phyloP scores from a whole-genome alignment of 192 early-diverging fungal species.

The Oehlia diaphana region DNA sequence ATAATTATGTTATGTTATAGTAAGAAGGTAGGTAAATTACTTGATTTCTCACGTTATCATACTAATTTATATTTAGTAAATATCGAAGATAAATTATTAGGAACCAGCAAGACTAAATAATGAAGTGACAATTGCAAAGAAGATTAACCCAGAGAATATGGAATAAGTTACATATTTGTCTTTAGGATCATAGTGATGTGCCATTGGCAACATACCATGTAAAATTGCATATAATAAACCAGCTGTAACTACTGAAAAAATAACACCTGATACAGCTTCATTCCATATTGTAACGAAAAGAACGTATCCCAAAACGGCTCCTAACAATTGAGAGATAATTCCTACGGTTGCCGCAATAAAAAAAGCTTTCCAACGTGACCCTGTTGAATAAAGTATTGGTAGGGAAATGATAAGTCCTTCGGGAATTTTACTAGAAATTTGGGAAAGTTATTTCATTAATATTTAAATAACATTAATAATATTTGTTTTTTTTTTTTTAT shows the following conservation, averaged over 20 bases:
- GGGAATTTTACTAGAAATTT: constrained; percentile 18
- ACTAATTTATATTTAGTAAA: no score
- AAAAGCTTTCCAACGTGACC: constrained; percentile 15
- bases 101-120: constrained; percentile 3
- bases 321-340: constrained; percentile 11
- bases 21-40: no score
- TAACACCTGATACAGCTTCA: neutral
- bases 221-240: constrained; percentile 23
- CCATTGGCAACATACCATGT: constrained; percentile 30
- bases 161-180: constrained; percentile 21
- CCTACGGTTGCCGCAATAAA: constrained; percentile 10
- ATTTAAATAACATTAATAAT: neutral
- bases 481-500: no score
- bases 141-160: constrained; percentile 15
- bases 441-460: neutral
- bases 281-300: constrained; percentile 30
- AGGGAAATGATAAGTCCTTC: constrained; percentile 22
- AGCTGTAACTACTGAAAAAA: constrained; percentile 23
- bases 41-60: no score
- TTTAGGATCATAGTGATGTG: constrained; percentile 19
- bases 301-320: constrained; percentile 15
- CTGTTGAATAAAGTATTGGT: constrained; percentile 20
- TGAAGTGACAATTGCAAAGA: constrained; percentile 12
- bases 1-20: no score
- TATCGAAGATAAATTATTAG: no score